Percentiles rank a stretch among this genome's conserved stretches.
These are phyloP conservation scores for Microthlaspi erraticum DNA, from an alignment of 345 rosid species.

Conservation along the genomic window DNA sequence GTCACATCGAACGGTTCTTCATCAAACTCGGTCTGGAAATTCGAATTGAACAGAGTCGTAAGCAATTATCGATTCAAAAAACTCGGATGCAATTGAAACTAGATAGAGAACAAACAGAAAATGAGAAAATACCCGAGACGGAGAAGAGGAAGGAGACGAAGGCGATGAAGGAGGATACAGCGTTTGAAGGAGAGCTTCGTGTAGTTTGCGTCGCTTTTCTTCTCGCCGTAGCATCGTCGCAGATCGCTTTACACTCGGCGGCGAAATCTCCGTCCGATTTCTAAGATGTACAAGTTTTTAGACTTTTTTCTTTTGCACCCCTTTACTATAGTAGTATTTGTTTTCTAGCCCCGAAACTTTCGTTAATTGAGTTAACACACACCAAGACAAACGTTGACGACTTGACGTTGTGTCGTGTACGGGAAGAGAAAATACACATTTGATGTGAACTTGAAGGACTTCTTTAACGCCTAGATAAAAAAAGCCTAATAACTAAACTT, in stretches of 20 bases:
- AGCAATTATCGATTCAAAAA: background rate
- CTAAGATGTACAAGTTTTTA: background rate
- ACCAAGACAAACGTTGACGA: background rate
- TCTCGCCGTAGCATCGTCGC: constrained; percentile 53
- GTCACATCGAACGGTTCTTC: constrained; percentile 46
- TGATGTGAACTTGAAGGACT: constrained; percentile 10
- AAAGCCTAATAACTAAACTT: background rate
- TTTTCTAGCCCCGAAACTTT: background rate
- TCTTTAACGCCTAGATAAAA: background rate
- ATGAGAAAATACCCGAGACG: constrained; percentile 3
- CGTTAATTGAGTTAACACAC: background rate
- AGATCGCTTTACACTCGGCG: background rate
- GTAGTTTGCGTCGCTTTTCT: constrained; percentile 65
- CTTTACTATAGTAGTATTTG: background rate
- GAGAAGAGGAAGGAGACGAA: constrained; percentile 30
- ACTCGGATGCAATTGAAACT: background rate
- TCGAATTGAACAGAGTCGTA: background rate
- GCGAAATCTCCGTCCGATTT: constrained; percentile 8
- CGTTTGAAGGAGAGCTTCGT: constrained; percentile 65
- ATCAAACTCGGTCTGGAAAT: constrained; percentile 30
- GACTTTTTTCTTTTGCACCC: background rate
- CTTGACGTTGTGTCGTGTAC: constrained; percentile 9
- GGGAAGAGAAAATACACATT: background rate
- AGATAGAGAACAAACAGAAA: background rate
- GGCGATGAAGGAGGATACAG: constrained; percentile 61